A percentile compares a stretch with the other conserved stretches of the same genome.
These are phyloP conservation scores for Trichoderma koningiopsis DNA, from an alignment of 2,329 filamentous ascomycete species.

Conservation along the genomic window DNA sequence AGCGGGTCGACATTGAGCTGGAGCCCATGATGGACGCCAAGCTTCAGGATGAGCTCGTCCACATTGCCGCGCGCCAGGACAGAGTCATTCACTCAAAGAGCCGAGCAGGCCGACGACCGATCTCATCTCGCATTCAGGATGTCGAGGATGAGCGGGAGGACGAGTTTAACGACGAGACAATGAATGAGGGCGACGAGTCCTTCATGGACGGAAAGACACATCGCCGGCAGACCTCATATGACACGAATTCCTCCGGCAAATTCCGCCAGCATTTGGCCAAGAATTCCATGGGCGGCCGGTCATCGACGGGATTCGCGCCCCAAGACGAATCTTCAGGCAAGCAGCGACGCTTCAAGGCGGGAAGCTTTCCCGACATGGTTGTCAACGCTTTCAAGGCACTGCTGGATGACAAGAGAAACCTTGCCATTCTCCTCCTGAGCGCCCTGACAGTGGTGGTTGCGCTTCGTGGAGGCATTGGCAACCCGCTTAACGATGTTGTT, in stretches of 20 bases:
- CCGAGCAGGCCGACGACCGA: background rate
- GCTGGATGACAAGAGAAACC: constrained; percentile 60
- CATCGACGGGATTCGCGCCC: constrained; percentile 10
- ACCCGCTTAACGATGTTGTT: background rate
- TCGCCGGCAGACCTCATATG: constrained; percentile 25
- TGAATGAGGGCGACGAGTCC: constrained; percentile 16
- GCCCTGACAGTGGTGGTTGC: constrained; percentile 57
- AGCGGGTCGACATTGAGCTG: constrained; percentile 93
- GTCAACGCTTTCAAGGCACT: constrained; percentile 56
- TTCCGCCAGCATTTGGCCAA: constrained; percentile 28
- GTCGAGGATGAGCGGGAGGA: constrained; percentile 29
- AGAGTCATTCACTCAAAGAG: constrained; percentile 37
- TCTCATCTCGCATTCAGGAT: constrained; percentile 34
- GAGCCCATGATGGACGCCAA: constrained; percentile 68
- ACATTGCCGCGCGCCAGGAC: constrained; percentile 52
- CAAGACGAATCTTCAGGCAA: constrained; percentile 33
- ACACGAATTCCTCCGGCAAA: constrained; percentile 31
- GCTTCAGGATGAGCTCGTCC: constrained; percentile 62
- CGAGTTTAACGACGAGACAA: constrained; percentile 7
- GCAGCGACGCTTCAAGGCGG: constrained; percentile 41
- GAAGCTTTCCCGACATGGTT: constrained; percentile 55
- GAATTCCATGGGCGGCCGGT: background rate
- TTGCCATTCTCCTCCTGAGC: constrained; percentile 58
- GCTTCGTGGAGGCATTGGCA: constrained; percentile 35
- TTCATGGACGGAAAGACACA: constrained; percentile 26